Evolutionary conservation across 2,329 filamentous ascomycete species (phyloP), one percentile per base, ranked within the genome.

Genomic region (Nothophoma quercina): DNA sequence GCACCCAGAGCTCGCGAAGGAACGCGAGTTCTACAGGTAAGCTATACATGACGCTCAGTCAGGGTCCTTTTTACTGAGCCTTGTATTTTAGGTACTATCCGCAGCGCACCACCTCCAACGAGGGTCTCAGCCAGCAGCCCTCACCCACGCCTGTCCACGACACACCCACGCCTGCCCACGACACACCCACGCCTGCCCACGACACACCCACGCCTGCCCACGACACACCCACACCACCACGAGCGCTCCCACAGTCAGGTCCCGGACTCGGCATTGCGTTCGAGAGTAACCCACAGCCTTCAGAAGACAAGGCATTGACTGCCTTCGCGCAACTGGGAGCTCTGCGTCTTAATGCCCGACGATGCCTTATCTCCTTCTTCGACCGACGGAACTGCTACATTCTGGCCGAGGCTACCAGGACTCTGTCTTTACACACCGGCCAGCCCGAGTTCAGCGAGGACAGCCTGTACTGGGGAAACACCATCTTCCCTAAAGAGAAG

Each of bases 301-400:
- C 68, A 8, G 66, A 74, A 23, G 73, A 75, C 41, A 67, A 62
- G 43, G 71, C 71, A 29, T 51, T 75, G 54, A 71, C 68, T 8
- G 70, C 72, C 8, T 74, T 75, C 51, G 72, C 72, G 2, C 73
- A 75, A 29, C 47, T 75, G 30, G 73, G 71, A 4, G 72, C 73
- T n/a, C 59, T 75, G 18, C 70, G 72, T 9, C 59, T 75, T 16
- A 69, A 73, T 35, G 63, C 68, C 2, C 67, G 68, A 7, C 62
- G 73, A 29, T 73, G 71, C 39, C 55, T 75, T 21, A 71, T 75
- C 16, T 74, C 71, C 54, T 70, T 75, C 56, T 73, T 75, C 60
- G 73, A 75, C 53, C 61, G 71, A n/a, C 64, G 56, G 29, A 64
- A 72, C 55, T 71, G 70, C 58, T 73, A 69, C 49, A 67, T 74